Evolutionary conservation across 2,329 filamentous ascomycete species (phyloP).

Genomic region (Sclerotinia glacialis): DNA sequence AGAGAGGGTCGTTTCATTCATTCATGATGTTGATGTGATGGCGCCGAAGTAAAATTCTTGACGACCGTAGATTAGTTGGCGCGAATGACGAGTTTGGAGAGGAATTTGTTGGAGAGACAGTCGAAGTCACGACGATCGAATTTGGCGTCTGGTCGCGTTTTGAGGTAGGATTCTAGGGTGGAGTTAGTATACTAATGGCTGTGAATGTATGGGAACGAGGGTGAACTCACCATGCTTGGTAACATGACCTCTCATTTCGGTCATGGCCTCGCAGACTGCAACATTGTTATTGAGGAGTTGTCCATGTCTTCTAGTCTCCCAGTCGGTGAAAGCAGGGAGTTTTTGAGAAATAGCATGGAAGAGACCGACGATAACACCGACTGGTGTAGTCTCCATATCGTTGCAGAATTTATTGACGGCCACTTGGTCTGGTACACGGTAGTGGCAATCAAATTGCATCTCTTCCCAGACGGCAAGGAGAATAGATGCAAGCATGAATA

Average conservation of each 20-base stretch:
- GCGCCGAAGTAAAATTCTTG: not conserved
- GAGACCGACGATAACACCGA: constrained; percentile 92
- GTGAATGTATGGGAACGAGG: not conserved
- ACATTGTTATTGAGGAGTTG: constrained; percentile 86
- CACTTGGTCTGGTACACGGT: constrained; percentile 79
- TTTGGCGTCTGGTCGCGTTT: constrained; percentile 69
- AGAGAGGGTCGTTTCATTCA: not conserved
- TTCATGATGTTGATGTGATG: not conserved
- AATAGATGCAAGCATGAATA: constrained; percentile 94
- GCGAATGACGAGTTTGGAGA: constrained; percentile 93
- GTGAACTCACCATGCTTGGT: constrained; percentile 78
- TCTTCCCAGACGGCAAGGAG: constrained; percentile 94
- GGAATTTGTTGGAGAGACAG: constrained; percentile 93
- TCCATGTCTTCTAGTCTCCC: constrained; percentile 89
- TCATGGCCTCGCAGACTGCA: constrained; percentile 93
- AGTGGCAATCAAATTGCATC: constrained; percentile 98
- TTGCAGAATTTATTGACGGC: constrained; percentile 92
- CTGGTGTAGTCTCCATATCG: constrained; percentile 94
- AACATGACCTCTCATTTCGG: constrained; percentile 88
- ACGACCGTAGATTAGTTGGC: constrained; percentile 61
- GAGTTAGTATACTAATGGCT: constrained; percentile 43
- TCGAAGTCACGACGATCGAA: constrained; percentile 94
- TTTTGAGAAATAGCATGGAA: constrained; percentile 99
- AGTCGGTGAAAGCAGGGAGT: constrained; percentile 86
- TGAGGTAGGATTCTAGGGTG: constrained; percentile 77